Evolutionary conservation across 1,284 basidiomycete species (phyloP).

Genomic region (Moesziomyces sp.): DNA sequence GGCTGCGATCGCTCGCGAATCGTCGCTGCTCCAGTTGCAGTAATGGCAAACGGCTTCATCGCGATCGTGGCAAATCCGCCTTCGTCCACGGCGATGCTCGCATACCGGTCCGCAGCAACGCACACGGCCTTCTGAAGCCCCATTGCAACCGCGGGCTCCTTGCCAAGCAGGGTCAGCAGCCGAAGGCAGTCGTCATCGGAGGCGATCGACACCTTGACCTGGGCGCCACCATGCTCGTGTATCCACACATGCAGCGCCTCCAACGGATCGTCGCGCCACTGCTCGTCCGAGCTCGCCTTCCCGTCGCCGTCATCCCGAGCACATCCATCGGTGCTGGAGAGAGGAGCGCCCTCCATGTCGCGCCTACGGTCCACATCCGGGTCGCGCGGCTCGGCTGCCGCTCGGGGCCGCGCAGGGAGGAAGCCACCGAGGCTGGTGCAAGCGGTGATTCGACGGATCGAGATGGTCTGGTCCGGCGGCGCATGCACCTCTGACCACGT

Average conservation of each 20-base stretch:
- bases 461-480: slow-evolving; percentile 44
- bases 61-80: slow-evolving; percentile 24
- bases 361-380: slow-evolving; percentile 19
- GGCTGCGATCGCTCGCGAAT: background rate
- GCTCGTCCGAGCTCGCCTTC: background rate
- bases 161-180: slow-evolving; percentile 23
- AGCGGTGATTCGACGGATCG: slow-evolving; percentile 42
- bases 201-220: slow-evolving; percentile 34
- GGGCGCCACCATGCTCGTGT: slow-evolving; percentile 13
- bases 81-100: slow-evolving; percentile 16
- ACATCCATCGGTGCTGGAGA: slow-evolving; percentile 2
- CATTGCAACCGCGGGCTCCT: background rate
- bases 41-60: background rate
- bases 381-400: slow-evolving; percentile 45
- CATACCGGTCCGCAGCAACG: slow-evolving; percentile 31
- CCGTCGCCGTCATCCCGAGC: background rate
- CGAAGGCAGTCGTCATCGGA: slow-evolving; percentile 47
- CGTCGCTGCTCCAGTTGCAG: background rate
- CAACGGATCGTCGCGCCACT: slow-evolving; percentile 38
- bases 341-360: slow-evolving; percentile 8
- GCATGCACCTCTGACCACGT: slow-evolving; percentile 29
- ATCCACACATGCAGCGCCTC: slow-evolving; percentile 45
- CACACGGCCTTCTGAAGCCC: slow-evolving; percentile 21
- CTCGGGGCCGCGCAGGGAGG: slow-evolving; percentile 25
- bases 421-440: slow-evolving; percentile 39